A percentile compares a stretch with the other conserved stretches of the same genome.
Evolutionary conservation across 768 basidiomycete genomes (phyloP).

Genomic region (Wakefieldia striispora): DNA sequence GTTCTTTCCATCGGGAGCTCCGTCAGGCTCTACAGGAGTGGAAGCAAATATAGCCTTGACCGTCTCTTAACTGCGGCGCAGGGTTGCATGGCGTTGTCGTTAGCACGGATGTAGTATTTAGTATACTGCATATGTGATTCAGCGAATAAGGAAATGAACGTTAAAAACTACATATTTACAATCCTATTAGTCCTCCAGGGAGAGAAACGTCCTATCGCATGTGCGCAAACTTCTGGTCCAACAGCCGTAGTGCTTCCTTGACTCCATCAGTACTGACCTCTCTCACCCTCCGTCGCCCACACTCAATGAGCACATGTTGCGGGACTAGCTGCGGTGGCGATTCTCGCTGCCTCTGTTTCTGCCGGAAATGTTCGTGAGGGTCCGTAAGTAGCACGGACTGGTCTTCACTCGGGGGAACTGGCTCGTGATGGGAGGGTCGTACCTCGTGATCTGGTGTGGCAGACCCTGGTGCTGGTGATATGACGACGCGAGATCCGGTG

Average conservation of each 20-base stretch:
- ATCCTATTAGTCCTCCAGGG: background rate
- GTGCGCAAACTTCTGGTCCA: slow-evolving; percentile 62
- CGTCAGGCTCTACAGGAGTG: slow-evolving; percentile 26
- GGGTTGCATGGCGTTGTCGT: background rate
- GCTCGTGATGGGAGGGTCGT: slow-evolving; percentile 10
- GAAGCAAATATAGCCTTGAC: slow-evolving; percentile 11
- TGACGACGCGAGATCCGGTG: slow-evolving; percentile 62
- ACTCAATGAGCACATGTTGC: slow-evolving; percentile 58
- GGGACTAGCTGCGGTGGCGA: slow-evolving; percentile 56
- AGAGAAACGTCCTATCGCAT: slow-evolving; percentile 21
- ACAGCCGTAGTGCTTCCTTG: slow-evolving; percentile 67
- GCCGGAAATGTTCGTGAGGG: slow-evolving; percentile 51
- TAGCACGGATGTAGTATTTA: background rate
- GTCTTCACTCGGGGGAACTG: slow-evolving; percentile 19
- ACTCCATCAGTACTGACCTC: slow-evolving; percentile 75
- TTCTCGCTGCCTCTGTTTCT: slow-evolving; percentile 39
- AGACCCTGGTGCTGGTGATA: slow-evolving; percentile 52
- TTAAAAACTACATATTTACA: background rate
- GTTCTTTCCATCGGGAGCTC: slow-evolving; percentile 40
- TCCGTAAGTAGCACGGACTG: slow-evolving; percentile 49
- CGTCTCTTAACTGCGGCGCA: background rate
- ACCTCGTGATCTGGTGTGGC: slow-evolving; percentile 45
- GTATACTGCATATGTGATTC: slow-evolving; percentile 4
- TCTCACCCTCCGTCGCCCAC: slow-evolving; percentile 57
- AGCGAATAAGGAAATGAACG: background rate